Conservation (phyloP, 2,329 filamentous ascomycete genomes). For the Periconia macrospinosa region DNA sequence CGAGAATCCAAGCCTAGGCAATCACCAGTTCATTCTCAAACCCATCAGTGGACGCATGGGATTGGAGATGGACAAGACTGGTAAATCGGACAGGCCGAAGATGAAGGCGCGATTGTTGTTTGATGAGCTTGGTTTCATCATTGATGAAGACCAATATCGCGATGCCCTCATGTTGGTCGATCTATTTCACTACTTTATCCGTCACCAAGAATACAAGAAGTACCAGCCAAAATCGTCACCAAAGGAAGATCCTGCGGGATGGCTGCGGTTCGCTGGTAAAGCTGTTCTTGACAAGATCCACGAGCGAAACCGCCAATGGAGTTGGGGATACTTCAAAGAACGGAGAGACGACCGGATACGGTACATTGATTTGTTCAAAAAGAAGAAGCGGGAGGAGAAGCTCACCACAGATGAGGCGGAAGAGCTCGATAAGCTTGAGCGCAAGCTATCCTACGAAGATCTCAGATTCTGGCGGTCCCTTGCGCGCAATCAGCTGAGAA, state of each 20-base stretch:
- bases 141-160: constrained; percentile 96
- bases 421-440: constrained; percentile 76
- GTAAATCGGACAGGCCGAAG: constrained; percentile 75
- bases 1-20: constrained; percentile 57
- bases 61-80: constrained; percentile 92
- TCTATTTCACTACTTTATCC: constrained; percentile 96
- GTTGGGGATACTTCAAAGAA: constrained; percentile 94
- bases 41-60: constrained; percentile 95
- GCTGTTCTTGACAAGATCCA: constrained; percentile 93
- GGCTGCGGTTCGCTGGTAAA: constrained; percentile 88
- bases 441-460: constrained; percentile 90
- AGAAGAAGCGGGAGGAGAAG: constrained; percentile 71
- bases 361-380: constrained; percentile 96
- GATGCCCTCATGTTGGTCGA: constrained; percentile 98
- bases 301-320: constrained; percentile 89
- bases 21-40: constrained; percentile 92
- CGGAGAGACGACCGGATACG: constrained; percentile 83
- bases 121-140: constrained; percentile 95
- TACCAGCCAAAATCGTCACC: constrained; percentile 82
- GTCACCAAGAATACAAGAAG: constrained; percentile 96
- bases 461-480: constrained; percentile 95
- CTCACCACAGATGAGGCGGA: constrained; percentile 70
- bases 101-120: constrained; percentile 91
- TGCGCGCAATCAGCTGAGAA: constrained; percentile 89
- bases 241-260: constrained; percentile 88